Percentiles rank a stretch among this genome's conserved stretches.
These are phyloP conservation scores for Leccinum subtestaceum DNA, from an alignment of 768 basidiomycete genomes.

Conservation along the genomic window DNA sequence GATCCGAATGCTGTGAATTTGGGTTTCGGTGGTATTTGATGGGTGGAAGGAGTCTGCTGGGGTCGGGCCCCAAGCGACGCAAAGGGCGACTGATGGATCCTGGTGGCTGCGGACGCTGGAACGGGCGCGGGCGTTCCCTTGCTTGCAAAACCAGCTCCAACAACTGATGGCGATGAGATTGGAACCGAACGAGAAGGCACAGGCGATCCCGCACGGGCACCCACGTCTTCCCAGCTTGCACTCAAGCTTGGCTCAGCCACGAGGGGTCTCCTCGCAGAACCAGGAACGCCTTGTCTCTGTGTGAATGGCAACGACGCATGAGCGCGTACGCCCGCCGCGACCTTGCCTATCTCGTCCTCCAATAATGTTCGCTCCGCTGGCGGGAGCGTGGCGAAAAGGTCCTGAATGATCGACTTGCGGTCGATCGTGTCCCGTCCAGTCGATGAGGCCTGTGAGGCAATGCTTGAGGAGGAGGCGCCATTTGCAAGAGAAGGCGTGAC, in stretches of 20 bases:
- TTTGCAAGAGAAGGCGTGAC: slow-evolving; percentile 32
- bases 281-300: slow-evolving; percentile 7
- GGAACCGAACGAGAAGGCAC: slow-evolving; percentile 10
- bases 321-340: slow-evolving; percentile 24
- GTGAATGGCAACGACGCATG: slow-evolving; percentile 1
- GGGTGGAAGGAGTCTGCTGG: not conserved
- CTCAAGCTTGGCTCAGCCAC: slow-evolving; percentile 40
- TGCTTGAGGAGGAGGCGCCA: slow-evolving; percentile 8
- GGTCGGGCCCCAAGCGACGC: slow-evolving; percentile 3
- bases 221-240: slow-evolving; percentile 65
- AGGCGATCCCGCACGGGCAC: slow-evolving; percentile 18
- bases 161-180: slow-evolving; percentile 1
- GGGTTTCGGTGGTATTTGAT: slow-evolving; percentile 11
- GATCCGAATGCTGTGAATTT: slow-evolving; percentile 30
- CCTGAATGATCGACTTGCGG: slow-evolving; percentile 69
- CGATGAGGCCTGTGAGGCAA: slow-evolving; percentile 26
- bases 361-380: slow-evolving; percentile 59
- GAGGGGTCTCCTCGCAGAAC: slow-evolving; percentile 19
- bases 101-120: not conserved
- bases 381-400: slow-evolving; percentile 63
- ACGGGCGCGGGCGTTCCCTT: slow-evolving; percentile 1
- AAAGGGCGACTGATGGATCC: slow-evolving; percentile 1
- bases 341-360: slow-evolving; percentile 54
- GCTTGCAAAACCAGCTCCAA: slow-evolving; percentile 1
- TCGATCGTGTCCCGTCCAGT: slow-evolving; percentile 33